Conservation (phyloP, 2,329 filamentous ascomycete genomes). For the Nemania serpens region DNA sequence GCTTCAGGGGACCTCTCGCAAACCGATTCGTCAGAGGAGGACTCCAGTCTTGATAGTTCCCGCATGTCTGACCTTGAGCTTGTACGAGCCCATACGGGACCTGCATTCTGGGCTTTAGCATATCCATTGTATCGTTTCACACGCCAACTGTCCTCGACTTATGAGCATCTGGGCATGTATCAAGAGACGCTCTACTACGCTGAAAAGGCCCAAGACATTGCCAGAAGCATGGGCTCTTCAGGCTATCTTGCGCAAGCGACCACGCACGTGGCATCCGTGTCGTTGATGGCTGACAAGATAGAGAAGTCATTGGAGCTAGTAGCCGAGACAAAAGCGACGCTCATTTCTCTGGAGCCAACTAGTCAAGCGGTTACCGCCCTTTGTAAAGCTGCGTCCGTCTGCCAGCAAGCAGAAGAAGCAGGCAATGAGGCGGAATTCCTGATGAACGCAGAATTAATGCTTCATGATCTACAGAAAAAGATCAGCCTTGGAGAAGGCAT, state of each 20-base stretch:
- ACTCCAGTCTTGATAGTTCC: constrained; percentile 39
- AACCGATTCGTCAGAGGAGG: constrained; percentile 33
- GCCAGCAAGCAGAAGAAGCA: constrained; percentile 53
- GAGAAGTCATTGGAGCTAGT: constrained; percentile 62
- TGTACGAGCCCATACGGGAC: constrained; percentile 50
- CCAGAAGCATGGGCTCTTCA: constrained; percentile 67
- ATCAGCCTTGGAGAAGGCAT: constrained; percentile 13
- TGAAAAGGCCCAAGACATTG: constrained; percentile 80
- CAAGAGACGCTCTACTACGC: constrained; percentile 88
- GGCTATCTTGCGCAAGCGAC: constrained; percentile 61
- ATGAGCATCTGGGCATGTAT: constrained; percentile 82
- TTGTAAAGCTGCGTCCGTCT: constrained; percentile 61
- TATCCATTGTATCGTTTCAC: constrained; percentile 73
- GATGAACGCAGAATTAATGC: constrained; percentile 54
- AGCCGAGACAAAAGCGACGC: constrained; percentile 56
- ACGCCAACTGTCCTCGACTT: constrained; percentile 75
- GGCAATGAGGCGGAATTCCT: constrained; percentile 52
- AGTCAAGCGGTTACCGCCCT: constrained; percentile 53
- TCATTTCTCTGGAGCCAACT: constrained; percentile 53
- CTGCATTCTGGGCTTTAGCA: constrained; percentile 80
- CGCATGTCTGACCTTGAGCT: constrained; percentile 33
- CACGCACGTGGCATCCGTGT: constrained; percentile 60
- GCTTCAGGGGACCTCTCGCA: constrained; percentile 36
- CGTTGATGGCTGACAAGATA: constrained; percentile 61
- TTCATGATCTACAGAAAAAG: constrained; percentile 43